phyloP scores from a whole-genome alignment of 208 protist species.

The Wallacemonas sp. region DNA sequence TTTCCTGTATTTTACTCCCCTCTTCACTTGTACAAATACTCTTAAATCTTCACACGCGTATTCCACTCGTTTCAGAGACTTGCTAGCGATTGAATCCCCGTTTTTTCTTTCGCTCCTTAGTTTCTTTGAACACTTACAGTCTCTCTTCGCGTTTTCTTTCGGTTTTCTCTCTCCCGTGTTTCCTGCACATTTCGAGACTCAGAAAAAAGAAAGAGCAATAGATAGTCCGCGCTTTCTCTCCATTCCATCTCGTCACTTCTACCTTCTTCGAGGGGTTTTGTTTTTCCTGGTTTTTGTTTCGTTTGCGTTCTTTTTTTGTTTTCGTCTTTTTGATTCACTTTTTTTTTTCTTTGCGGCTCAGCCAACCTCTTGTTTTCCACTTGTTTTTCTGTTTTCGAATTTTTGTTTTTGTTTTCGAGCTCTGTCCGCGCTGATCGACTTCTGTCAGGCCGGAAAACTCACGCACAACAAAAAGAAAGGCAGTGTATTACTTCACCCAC shows the following conservation, averaged over 20 bases:
- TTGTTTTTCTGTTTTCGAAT: conserved; percentile 17
- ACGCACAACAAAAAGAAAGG: too few relatives aligned
- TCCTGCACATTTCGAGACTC: too few relatives aligned
- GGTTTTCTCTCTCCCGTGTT: too few relatives aligned
- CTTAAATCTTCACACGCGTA: not conserved
- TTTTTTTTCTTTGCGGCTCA: conserved; percentile 5
- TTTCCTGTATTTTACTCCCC: too few relatives aligned
- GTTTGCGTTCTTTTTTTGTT: conserved; percentile 2
- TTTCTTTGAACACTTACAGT: not conserved
- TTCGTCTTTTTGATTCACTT: conserved; percentile 9
- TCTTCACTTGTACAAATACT: not conserved
- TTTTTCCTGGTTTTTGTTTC: conserved; percentile 10
- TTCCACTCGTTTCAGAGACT: not conserved
- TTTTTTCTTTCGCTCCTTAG: conserved; percentile 7
- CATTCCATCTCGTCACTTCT: conserved; percentile 1
- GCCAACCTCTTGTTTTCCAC: not conserved
- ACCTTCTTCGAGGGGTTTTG: too few relatives aligned
- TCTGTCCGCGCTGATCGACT: too few relatives aligned
- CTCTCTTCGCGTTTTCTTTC: conserved; percentile 11
- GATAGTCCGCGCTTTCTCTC: not conserved
- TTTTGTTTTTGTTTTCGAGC: conserved; percentile 12
- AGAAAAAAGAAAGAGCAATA: too few relatives aligned
- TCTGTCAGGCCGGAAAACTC: too few relatives aligned
- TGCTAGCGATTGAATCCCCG: not conserved
- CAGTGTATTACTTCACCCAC: too few relatives aligned